Percentiles rank a stretch among this genome's conserved stretches.
These are phyloP conservation scores for Naegleria fowleri DNA, from an alignment of 208 protist species.

Conservation along the genomic window DNA sequence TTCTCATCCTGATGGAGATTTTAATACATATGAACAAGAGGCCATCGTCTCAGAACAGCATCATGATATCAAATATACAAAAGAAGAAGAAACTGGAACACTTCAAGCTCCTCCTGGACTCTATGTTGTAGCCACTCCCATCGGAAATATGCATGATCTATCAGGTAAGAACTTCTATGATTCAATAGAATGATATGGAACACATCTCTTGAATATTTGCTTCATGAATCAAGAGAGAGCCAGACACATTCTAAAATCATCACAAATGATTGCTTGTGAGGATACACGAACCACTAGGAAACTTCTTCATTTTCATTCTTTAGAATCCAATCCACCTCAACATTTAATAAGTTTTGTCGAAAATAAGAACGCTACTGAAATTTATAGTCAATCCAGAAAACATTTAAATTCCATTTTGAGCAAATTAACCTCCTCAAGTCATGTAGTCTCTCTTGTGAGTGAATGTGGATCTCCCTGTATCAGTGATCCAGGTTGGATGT, in stretches of 20 bases:
- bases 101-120: background rate
- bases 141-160: conserved; percentile 18
- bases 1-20: too few species aligned
- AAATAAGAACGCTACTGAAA: background rate
- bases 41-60: too few species aligned
- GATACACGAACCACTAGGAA: background rate
- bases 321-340: background rate
- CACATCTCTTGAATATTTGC: too few species aligned
- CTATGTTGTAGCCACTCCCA: conserved; percentile 13
- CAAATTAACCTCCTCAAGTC: background rate
- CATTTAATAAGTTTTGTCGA: background rate
- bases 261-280: conserved; percentile 19
- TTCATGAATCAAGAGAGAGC: too few species aligned
- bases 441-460: background rate
- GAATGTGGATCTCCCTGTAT: conserved; percentile 8
- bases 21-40: too few species aligned
- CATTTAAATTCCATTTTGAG: background rate
- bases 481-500: conserved; percentile 2
- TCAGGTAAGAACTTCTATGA: background rate
- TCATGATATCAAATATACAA: too few species aligned
- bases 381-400: background rate
- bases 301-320: background rate
- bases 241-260: background rate
- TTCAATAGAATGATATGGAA: too few species aligned
- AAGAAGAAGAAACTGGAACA: background rate